Conservation (phyloP, 139 green algal genomes). For the Auxenochlorella pyrenoidosa region DNA sequence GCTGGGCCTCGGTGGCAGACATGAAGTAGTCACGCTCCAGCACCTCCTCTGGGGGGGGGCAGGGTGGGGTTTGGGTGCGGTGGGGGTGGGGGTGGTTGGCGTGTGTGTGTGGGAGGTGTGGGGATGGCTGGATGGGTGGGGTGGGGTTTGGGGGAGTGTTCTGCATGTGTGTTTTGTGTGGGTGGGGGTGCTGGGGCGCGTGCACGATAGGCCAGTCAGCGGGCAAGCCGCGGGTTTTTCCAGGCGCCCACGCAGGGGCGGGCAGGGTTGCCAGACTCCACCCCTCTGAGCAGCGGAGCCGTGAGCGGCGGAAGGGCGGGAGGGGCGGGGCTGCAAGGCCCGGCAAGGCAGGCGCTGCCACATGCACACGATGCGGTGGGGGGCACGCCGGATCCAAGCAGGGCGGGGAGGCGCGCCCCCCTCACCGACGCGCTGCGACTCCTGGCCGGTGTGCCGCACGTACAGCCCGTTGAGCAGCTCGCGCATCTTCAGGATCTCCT, state of each 20-base stretch:
- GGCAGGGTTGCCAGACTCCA: too few species aligned
- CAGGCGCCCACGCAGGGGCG: too few species aligned
- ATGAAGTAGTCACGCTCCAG: slow-evolving; percentile 94
- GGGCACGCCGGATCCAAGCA: too few species aligned
- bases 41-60: slow-evolving; percentile 54
- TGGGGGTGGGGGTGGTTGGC: neutral
- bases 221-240: too few species aligned
- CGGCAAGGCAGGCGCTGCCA: too few species aligned
- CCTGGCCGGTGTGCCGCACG: slow-evolving; percentile 81
- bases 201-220: too few species aligned
- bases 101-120: neutral
- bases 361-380: too few species aligned
- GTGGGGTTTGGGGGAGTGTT: neutral
- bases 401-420: too few species aligned
- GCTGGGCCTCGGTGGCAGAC: slow-evolving; percentile 73
- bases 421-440: slow-evolving; percentile 60
- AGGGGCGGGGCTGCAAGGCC: too few species aligned
- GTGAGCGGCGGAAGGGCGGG: too few species aligned
- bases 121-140: neutral
- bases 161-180: neutral
- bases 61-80: neutral
- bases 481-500: slow-evolving; percentile 91
- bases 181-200: too few species aligned
- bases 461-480: slow-evolving; percentile 85
- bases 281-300: too few species aligned